Conservation (phyloP, 108 stramenopile species). For the Stephanodiscus minutulus region DNA sequence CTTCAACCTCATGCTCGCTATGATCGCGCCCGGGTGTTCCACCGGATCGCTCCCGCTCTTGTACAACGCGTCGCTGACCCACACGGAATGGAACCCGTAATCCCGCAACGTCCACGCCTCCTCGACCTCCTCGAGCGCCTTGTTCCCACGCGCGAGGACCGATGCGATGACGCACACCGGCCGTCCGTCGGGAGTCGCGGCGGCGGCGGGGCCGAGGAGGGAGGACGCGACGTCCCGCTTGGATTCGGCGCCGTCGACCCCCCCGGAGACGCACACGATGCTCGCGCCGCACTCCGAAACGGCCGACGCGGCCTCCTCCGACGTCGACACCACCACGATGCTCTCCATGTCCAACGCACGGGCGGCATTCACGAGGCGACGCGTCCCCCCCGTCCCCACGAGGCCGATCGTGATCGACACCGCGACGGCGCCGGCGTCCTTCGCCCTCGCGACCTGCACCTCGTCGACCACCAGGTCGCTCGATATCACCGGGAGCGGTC, state of each 20-base stretch:
- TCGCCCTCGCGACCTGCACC: slow-evolving; percentile 76
- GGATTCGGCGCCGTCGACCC: slow-evolving; percentile 46
- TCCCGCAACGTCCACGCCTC: slow-evolving; percentile 87
- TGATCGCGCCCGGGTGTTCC: slow-evolving; percentile 87
- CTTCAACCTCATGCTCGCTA: slow-evolving; percentile 80
- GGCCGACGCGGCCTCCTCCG: slow-evolving; percentile 72
- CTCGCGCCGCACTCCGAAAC: slow-evolving; percentile 61
- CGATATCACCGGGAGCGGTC: slow-evolving; percentile 77
- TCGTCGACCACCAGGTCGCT: slow-evolving; percentile 84
- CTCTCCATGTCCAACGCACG: slow-evolving; percentile 57
- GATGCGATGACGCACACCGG: slow-evolving; percentile 68
- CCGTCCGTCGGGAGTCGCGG: slow-evolving; percentile 33
- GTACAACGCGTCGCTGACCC: slow-evolving; percentile 85
- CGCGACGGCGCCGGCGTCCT: slow-evolving; percentile 60
- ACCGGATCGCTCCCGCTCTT: slow-evolving; percentile 75
- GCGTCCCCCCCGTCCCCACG: slow-evolving; percentile 52
- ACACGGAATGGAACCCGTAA: slow-evolving; percentile 82
- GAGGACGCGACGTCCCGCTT: slow-evolving; percentile 50
- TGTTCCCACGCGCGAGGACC: slow-evolving; percentile 70
- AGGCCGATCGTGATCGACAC: slow-evolving; percentile 55
- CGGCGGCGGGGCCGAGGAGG: slow-evolving; percentile 42
- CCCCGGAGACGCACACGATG: slow-evolving; percentile 59
- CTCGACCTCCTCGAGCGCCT: slow-evolving; percentile 82
- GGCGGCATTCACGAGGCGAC: slow-evolving; percentile 52
- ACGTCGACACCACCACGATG: slow-evolving; percentile 62